phyloP scores from a whole-genome alignment of 1,284 basidiomycete species.

The Fomitopsis betulina region DNA sequence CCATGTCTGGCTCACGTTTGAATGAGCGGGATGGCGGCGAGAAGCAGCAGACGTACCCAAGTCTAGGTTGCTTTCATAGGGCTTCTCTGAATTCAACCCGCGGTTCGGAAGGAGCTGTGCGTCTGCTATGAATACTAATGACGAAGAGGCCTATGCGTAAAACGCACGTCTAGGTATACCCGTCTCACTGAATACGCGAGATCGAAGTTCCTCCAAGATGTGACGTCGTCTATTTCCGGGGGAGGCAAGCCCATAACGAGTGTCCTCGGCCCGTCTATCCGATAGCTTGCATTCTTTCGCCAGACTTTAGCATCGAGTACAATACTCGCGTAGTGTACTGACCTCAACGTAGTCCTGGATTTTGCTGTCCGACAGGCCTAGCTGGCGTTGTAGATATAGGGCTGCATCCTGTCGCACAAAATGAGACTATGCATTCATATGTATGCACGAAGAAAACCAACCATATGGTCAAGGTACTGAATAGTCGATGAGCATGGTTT shows the following conservation, averaged over 20 bases:
- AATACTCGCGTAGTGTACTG: not conserved
- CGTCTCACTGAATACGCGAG: slow-evolving; percentile 38
- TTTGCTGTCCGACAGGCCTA: slow-evolving; percentile 36
- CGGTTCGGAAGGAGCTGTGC: slow-evolving; percentile 19
- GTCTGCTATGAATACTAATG: not conserved
- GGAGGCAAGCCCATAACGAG: slow-evolving; percentile 46
- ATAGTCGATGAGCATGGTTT: no score
- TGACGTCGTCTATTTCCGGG: slow-evolving; percentile 32
- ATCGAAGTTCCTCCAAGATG: slow-evolving; percentile 38
- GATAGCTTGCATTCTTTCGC: slow-evolving; percentile 37
- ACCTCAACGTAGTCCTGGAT: slow-evolving; percentile 51
- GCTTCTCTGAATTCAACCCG: slow-evolving; percentile 10
- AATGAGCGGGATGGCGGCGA: not conserved
- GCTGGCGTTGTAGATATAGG: slow-evolving; percentile 41
- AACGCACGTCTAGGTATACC: slow-evolving; percentile 32
- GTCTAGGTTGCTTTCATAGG: slow-evolving; percentile 2
- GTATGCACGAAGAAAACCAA: not conserved
- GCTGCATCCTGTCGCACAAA: slow-evolving; percentile 36
- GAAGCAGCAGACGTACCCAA: slow-evolving; percentile 6
- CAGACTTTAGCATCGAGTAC: not conserved
- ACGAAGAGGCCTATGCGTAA: not conserved
- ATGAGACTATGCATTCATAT: not conserved
- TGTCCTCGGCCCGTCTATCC: slow-evolving; percentile 38
- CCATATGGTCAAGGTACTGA: slow-evolving; percentile 1
- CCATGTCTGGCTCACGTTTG: not conserved